phyloP scores from a whole-genome alignment of 257 asterid genomes.

The Leonotis leonurus region DNA sequence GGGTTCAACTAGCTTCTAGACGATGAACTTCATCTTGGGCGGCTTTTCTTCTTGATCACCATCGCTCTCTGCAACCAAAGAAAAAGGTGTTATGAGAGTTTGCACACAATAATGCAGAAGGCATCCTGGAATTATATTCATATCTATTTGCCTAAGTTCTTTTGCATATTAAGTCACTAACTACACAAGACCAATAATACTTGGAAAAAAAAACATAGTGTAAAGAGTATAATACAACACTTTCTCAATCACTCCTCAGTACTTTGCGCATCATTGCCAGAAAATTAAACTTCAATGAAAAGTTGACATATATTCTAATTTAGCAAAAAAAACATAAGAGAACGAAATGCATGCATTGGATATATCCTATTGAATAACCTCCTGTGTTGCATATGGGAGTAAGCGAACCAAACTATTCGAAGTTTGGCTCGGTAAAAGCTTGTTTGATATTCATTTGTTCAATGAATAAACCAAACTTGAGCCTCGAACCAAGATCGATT shows the following conservation, averaged over 20 bases:
- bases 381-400: too few relatives aligned
- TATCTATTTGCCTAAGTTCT: neutral
- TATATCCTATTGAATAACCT: neutral
- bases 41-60: conserved; percentile 30
- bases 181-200: neutral
- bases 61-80: conserved; percentile 33
- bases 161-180: neutral
- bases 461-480: too few relatives aligned
- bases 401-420: too few relatives aligned
- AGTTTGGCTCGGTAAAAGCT: too few relatives aligned
- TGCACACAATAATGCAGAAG: neutral
- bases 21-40: conserved; percentile 31
- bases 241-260: neutral
- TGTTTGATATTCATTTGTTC: too few relatives aligned
- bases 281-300: neutral
- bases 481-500: too few relatives aligned
- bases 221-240: neutral
- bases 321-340: neutral
- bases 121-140: neutral
- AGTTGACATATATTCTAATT: neutral
- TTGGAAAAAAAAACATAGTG: neutral
- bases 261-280: neutral
- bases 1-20: conserved; percentile 30
- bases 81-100: conserved; percentile 5
- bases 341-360: neutral